Conservation (phyloP, 139 green algal species). For the Zygnema cylindricum region DNA sequence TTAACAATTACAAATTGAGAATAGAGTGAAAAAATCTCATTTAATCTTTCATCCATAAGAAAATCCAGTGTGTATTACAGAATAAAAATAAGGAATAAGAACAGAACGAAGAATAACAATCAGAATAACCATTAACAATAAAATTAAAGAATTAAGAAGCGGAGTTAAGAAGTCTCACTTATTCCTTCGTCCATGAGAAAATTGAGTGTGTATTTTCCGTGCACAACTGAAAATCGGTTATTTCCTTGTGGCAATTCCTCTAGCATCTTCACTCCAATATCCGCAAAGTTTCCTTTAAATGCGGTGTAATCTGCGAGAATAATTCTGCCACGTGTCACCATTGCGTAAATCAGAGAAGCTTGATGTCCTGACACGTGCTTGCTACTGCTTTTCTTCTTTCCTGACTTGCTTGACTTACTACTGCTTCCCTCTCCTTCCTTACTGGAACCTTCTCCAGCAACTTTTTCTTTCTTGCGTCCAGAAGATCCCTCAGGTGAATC, state of each 20-base stretch:
- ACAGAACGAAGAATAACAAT: too few species aligned
- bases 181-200: constrained; percentile 79
- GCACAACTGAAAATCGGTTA: constrained; percentile 75
- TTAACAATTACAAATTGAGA: too few species aligned
- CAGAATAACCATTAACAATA: too few species aligned
- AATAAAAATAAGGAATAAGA: too few species aligned
- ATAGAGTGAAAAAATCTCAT: too few species aligned
- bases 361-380: not conserved
- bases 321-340: constrained; percentile 58
- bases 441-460: not conserved
- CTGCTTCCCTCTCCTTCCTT: not conserved
- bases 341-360: constrained; percentile 62
- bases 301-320: constrained; percentile 90
- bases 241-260: constrained; percentile 51
- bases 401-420: not conserved
- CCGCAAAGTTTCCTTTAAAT: constrained; percentile 91
- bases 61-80: too few species aligned
- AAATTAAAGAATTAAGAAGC: too few species aligned
- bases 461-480: not conserved
- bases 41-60: too few species aligned
- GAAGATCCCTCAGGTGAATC: not conserved
- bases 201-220: constrained; percentile 87
- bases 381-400: constrained; percentile 1
- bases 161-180: constrained; percentile 65
- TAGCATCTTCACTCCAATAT: constrained; percentile 87